A percentile compares a stretch with the other conserved stretches of the same genome.
phyloP scores from a whole-genome alignment of 129 eudicot genomes.

The Smallanthus sonchifolius region DNA sequence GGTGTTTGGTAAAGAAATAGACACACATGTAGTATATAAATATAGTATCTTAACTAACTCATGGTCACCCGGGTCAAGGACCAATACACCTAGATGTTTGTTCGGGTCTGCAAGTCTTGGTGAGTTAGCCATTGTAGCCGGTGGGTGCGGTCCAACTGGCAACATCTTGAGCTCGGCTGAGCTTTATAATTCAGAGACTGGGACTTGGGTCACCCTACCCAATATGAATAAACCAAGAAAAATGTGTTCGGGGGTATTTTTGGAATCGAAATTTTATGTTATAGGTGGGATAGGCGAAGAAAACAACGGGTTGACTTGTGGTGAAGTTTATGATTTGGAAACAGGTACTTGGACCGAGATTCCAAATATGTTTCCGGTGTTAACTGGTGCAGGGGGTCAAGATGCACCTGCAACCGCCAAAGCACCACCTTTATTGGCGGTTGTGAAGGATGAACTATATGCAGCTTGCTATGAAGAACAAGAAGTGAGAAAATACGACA shows the following conservation, averaged over 20 bases:
- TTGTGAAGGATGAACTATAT: conserved; percentile 65
- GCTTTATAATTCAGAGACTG: conserved; percentile 59
- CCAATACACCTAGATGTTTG: conserved; percentile 58
- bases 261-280: conserved; percentile 69
- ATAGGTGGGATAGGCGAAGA: conserved; percentile 68
- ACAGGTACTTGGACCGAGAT: conserved; percentile 52
- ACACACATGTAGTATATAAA: conserved; percentile 53
- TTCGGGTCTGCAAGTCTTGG: conserved; percentile 74
- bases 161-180: conserved; percentile 60
- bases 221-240: conserved; percentile 70
- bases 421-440: conserved; percentile 78
- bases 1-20: conserved; percentile 62
- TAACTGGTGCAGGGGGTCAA: conserved; percentile 25
- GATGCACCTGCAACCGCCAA: conserved; percentile 49
- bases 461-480: conserved; percentile 67
- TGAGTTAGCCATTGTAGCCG: conserved; percentile 60
- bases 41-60: conserved; percentile 68
- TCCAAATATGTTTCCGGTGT: conserved; percentile 61
- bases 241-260: conserved; percentile 72
- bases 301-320: conserved; percentile 49
- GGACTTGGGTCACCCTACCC: conserved; percentile 66
- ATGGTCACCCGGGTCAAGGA: conserved; percentile 56
- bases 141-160: conserved; percentile 64
- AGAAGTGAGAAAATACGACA: conserved; percentile 58
- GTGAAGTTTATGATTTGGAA: conserved; percentile 56